Conservation (phyloP, 441 rosid genomes). For the Capsella rubella region DNA sequence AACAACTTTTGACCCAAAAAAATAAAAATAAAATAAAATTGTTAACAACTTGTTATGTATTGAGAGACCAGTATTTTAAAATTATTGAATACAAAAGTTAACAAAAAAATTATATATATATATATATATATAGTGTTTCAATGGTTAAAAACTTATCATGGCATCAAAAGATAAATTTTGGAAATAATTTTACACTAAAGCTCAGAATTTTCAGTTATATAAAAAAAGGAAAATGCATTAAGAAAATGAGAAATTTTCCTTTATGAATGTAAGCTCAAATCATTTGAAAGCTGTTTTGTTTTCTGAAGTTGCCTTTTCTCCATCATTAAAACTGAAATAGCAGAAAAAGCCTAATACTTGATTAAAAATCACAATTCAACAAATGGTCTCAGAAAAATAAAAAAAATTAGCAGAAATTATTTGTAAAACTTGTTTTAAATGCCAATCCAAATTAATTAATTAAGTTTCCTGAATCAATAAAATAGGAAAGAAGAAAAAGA, state of each 20-base stretch:
- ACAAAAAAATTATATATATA: too few species aligned
- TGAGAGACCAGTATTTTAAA: too few species aligned
- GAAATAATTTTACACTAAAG: background rate
- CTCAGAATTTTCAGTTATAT: background rate
- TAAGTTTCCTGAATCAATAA: background rate
- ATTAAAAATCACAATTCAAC: background rate
- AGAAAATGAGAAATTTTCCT: background rate
- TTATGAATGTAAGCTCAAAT: background rate
- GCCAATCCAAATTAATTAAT: background rate
- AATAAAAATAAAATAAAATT: too few species aligned
- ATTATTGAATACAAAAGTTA: too few species aligned
- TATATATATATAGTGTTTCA: background rate
- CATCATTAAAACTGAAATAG: background rate
- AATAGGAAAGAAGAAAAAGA: slow-evolving; percentile 3
- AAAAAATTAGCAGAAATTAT: background rate
- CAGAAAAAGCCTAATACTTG: background rate
- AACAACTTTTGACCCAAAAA: too few species aligned
- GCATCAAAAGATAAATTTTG: background rate
- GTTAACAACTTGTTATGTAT: too few species aligned
- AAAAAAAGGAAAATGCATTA: background rate
- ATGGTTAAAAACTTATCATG: background rate
- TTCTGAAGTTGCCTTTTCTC: background rate
- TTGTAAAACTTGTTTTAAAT: background rate
- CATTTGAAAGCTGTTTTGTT: background rate
- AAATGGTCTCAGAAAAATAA: background rate